Evolutionary conservation across 2,329 filamentous ascomycete genomes (phyloP).

Genomic region (Colletotrichum lentis): DNA sequence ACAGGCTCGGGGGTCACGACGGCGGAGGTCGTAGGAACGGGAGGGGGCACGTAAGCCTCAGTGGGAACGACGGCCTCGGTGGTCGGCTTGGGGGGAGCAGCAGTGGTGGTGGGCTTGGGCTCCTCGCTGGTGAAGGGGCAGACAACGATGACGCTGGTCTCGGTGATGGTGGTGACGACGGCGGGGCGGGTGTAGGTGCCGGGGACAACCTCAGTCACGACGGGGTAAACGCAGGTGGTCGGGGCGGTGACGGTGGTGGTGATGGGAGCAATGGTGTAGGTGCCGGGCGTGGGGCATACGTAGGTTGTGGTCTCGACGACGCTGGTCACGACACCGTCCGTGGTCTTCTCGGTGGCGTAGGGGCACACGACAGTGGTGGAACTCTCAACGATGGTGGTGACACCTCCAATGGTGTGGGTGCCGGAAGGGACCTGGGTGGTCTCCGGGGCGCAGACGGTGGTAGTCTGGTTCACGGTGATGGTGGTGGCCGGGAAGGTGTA

Average conservation of each 20-base stretch:
- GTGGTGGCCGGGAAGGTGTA: slow-evolving; percentile 82
- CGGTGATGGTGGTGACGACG: slow-evolving; percentile 72
- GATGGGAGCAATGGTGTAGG: slow-evolving; percentile 76
- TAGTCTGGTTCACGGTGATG: slow-evolving; percentile 70
- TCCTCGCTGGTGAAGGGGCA: slow-evolving; percentile 69
- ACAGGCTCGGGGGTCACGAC: slow-evolving; percentile 36
- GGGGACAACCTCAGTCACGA: slow-evolving; percentile 69
- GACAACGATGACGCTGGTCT: slow-evolving; percentile 72
- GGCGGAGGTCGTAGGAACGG: slow-evolving; percentile 41
- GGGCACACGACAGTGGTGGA: slow-evolving; percentile 75
- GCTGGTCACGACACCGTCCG: slow-evolving; percentile 68
- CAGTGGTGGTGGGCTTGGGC: slow-evolving; percentile 43
- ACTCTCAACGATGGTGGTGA: slow-evolving; percentile 73
- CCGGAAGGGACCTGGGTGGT: slow-evolving; percentile 70
- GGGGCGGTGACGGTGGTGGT: slow-evolving; percentile 66
- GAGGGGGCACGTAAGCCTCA: slow-evolving; percentile 31
- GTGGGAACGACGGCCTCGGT: slow-evolving; percentile 38
- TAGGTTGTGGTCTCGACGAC: slow-evolving; percentile 75
- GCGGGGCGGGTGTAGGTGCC: slow-evolving; percentile 78
- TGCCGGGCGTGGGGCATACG: slow-evolving; percentile 76
- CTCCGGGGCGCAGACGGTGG: slow-evolving; percentile 71
- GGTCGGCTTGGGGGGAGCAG: slow-evolving; percentile 41
- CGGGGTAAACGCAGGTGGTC: slow-evolving; percentile 69
- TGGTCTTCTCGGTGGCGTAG: slow-evolving; percentile 70
- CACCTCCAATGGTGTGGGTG: slow-evolving; percentile 74